phyloP scores from a whole-genome alignment of 176 grass and related monocot species.

The Raddia guianensis region DNA sequence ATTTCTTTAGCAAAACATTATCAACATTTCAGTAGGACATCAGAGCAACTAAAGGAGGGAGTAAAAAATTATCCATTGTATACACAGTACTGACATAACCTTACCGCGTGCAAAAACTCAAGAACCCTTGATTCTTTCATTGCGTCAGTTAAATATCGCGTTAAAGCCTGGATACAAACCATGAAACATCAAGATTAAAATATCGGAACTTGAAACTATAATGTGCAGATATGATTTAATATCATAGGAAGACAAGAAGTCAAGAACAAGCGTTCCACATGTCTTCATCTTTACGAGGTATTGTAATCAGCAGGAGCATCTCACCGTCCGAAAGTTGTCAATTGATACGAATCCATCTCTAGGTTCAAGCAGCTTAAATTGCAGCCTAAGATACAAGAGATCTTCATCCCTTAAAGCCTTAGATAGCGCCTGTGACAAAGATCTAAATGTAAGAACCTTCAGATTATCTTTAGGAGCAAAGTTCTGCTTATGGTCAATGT shows the following conservation, averaged over 20 bases:
- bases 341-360: conserved; percentile 74
- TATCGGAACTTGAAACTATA: conserved; percentile 12
- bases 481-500: background rate
- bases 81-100: conserved; percentile 15
- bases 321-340: conserved; percentile 85
- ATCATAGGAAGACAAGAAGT: background rate
- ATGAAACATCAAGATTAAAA: conserved; percentile 32
- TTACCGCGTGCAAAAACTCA: conserved; percentile 72
- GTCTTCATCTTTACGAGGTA: conserved; percentile 25
- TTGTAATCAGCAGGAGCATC: conserved; percentile 30
- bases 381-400: conserved; percentile 79
- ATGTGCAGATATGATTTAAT: background rate
- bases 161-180: conserved; percentile 57
- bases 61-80: conserved; percentile 12
- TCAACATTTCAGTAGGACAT: conserved; percentile 9
- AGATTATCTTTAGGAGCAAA: conserved; percentile 14
- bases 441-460: conserved; percentile 24
- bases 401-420: conserved; percentile 91
- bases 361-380: conserved; percentile 86
- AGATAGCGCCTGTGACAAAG: conserved; percentile 70
- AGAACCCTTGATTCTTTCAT: conserved; percentile 80
- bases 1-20: background rate
- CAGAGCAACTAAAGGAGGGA: background rate
- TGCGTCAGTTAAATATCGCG: conserved; percentile 66
- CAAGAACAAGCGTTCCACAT: conserved; percentile 13